Percentiles rank a stretch among this genome's conserved stretches.
Evolutionary conservation across 441 rosid genomes (phyloP).

Genomic region (Cnidoscolus chayamansa): DNA sequence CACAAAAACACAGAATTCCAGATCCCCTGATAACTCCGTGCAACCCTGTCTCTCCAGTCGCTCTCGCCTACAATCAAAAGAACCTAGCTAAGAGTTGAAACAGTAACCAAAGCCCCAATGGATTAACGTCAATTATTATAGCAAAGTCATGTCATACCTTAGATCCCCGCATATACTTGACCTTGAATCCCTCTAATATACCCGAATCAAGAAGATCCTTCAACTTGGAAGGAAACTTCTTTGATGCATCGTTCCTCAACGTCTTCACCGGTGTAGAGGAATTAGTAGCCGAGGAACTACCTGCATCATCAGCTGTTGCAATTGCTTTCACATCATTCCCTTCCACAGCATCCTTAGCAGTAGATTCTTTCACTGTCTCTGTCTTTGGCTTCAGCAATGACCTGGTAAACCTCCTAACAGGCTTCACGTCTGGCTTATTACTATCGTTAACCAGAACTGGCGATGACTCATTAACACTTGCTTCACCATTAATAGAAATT

Average conservation of each 20-base stretch:
- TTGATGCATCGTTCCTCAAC: constrained; percentile 31
- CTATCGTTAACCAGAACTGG: constrained; percentile 25
- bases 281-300: constrained; percentile 24
- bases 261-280: constrained; percentile 20
- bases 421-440: constrained; percentile 32
- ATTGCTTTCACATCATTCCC: constrained; percentile 14
- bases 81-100: constrained; percentile 8
- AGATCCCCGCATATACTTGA: constrained; percentile 53
- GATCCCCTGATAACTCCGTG: constrained; percentile 59
- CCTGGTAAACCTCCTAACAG: constrained; percentile 71
- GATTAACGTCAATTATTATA: background rate
- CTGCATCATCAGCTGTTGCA: constrained; percentile 24
- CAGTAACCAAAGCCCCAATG: background rate
- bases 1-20: constrained; percentile 71
- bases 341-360: constrained; percentile 22
- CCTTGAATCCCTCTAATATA: constrained; percentile 66
- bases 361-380: constrained; percentile 27
- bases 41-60: constrained; percentile 44
- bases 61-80: constrained; percentile 39
- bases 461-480: background rate
- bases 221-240: constrained; percentile 54
- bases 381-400: constrained; percentile 48
- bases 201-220: constrained; percentile 71
- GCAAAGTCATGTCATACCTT: constrained; percentile 45
- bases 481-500: constrained; percentile 5